These are phyloP conservation scores for Cystobasidium onofrii DNA, from an alignment of 768 basidiomycete species.

Conservation along the genomic window DNA sequence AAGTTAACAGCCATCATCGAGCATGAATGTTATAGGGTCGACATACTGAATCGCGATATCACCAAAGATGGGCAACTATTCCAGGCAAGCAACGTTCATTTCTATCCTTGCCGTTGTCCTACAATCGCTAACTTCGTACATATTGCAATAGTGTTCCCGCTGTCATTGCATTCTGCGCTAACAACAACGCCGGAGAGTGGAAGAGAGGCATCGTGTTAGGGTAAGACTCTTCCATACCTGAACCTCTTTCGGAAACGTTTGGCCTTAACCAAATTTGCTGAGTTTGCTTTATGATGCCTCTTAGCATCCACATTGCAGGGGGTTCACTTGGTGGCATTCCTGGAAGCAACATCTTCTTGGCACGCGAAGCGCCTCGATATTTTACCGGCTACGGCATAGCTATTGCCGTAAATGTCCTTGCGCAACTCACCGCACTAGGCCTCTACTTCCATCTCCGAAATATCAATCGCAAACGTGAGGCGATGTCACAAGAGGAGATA, in stretches of 20 bases:
- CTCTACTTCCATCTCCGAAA: neutral
- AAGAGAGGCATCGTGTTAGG: slow-evolving; percentile 4
- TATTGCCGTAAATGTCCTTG: neutral
- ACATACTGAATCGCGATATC: neutral
- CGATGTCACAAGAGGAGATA: neutral
- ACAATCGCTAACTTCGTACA: neutral
- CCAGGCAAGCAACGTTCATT: neutral
- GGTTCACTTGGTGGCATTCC: neutral
- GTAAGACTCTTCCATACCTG: neutral
- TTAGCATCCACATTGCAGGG: neutral
- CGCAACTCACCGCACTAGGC: neutral
- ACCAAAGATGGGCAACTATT: slow-evolving; percentile 2
- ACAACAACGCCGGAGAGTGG: neutral
- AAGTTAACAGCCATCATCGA: neutral
- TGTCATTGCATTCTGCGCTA: slow-evolving; percentile 1
- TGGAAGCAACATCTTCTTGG: neutral
- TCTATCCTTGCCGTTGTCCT: neutral
- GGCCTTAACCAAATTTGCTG: too few species aligned
- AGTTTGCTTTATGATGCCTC: neutral
- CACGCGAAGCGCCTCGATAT: neutral
- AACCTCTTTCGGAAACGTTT: too few species aligned
- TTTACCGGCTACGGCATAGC: neutral
- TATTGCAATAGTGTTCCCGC: neutral
- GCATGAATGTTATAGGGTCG: neutral
- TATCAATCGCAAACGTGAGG: slow-evolving; percentile 10